Base-by-base conservation (phyloP, 805 yeast species). In the Saccharomycodes ludwigii region DNA sequence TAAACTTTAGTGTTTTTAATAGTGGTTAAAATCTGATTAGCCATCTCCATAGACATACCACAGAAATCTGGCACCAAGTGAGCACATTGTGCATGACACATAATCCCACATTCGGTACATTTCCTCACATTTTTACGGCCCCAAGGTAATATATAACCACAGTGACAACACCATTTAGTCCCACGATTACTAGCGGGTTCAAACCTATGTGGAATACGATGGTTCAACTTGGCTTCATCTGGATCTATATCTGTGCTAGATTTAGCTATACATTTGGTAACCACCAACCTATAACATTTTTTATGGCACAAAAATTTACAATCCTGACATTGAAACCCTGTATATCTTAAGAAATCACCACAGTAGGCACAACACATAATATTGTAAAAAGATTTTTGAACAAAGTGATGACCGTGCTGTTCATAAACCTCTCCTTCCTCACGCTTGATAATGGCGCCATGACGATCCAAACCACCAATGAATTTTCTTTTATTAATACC, bases 131-230 rank as follows among this genome's bases (percentile, higher is more conserved):
- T 85, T 55, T 84, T 85, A 48, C 78, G 73, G 32, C 97, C 95
- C 79, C 95, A 78, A 12, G 98, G 97, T 40, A 91, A 65, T 32
- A 91, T 76, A 51, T 84, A 84, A 39, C 99, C 99, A 68, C 99
- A 91, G 54, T 91, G 99, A 46, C 97, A 91, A 60, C 99, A 91
- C 99, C 99, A 91, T 51, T 88, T 86, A 2, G 99, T 93, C 46
- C 95, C 93, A 58, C 85, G 76, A 50, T 91, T 91, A 12, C 91
- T 70, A 18, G 75, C 72, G n/a, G 88, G 86, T 43, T 82, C 95
- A 54, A 88, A 88, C 52, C 95, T 73, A 54, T 91, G 99, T 21
- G 98, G 98, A 44, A 91, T 91, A 42, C 94, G 80, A 55, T 91
- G 97, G 48, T 91, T 91, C 54, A 91, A 70, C 54, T 82, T 76